These are phyloP conservation scores for Tetragonia tetragonoides DNA, from an alignment of 148 eudicot genomes.

Conservation along the genomic window DNA sequence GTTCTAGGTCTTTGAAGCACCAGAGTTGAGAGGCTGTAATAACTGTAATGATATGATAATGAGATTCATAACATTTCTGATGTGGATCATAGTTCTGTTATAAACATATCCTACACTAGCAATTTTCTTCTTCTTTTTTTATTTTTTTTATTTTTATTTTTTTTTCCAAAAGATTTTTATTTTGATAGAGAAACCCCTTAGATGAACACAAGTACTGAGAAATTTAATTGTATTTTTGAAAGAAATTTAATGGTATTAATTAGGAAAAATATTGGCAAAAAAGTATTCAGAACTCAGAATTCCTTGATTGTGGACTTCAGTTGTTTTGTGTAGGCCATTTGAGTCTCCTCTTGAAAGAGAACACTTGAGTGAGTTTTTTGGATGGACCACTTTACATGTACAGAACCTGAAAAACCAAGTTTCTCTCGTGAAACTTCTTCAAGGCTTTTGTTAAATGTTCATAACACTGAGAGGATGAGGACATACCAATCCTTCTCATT, in stretches of 20 bases:
- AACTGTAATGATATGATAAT: constrained; percentile 20
- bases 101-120: not conserved
- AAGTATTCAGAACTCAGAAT: too few species aligned
- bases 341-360: too few species aligned
- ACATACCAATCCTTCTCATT: not conserved
- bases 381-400: not conserved
- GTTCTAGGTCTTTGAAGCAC: not conserved
- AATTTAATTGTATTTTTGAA: too few species aligned
- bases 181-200: too few species aligned
- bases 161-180: not conserved
- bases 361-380: not conserved
- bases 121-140: not conserved
- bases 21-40: constrained; percentile 15
- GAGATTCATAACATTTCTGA: not conserved
- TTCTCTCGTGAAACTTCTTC: not conserved
- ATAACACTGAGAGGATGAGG: not conserved
- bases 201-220: too few species aligned
- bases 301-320: too few species aligned
- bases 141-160: not conserved
- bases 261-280: too few species aligned
- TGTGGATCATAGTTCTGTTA: constrained; percentile 11
- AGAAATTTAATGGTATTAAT: too few species aligned
- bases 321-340: too few species aligned
- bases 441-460: not conserved
- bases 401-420: not conserved